phyloP scores from a whole-genome alignment of 2,329 filamentous ascomycete genomes.

The Curvularia sp. region DNA sequence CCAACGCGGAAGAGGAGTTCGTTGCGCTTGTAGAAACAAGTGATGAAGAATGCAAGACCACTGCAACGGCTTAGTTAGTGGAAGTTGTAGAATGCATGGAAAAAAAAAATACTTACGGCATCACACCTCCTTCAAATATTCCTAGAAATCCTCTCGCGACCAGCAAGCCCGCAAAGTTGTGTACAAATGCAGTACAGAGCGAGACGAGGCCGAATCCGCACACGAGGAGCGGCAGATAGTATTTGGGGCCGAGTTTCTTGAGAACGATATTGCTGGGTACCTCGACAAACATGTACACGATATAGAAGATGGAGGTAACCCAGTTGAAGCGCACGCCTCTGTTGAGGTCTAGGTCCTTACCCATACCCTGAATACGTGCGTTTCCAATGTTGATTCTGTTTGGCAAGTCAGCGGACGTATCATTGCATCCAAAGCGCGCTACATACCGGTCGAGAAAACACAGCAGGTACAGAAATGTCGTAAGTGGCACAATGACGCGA shows the following conservation, averaged over 20 bases:
- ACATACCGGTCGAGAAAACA: conserved; percentile 57
- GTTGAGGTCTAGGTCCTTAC: conserved; percentile 57
- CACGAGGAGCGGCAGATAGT: conserved; percentile 62
- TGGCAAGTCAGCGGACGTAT: conserved; percentile 16
- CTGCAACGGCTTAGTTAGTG: conserved; percentile 24
- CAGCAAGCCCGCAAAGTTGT: conserved; percentile 57
- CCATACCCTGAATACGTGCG: conserved; percentile 64
- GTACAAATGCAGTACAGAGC: conserved; percentile 63
- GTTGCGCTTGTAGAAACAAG: conserved; percentile 64
- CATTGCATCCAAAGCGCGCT: background rate
- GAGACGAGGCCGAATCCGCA: conserved; percentile 64
- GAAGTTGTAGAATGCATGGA: too few relatives aligned
- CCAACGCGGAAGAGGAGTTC: conserved; percentile 64
- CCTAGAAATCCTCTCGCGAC: conserved; percentile 60
- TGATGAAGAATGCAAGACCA: conserved; percentile 65
- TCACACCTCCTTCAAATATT: conserved; percentile 64
- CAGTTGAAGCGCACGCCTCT: conserved; percentile 63
- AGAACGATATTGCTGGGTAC: conserved; percentile 64
- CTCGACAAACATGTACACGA: conserved; percentile 64
- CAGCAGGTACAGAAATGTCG: conserved; percentile 62
- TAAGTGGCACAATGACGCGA: conserved; percentile 60
- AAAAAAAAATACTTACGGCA: conserved; percentile 54
- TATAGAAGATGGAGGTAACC: conserved; percentile 66
- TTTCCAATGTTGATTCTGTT: conserved; percentile 59
- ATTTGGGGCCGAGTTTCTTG: conserved; percentile 62